These are phyloP conservation scores for Suillus tomentosus DNA, from an alignment of 768 basidiomycete genomes.

Conservation along the genomic window DNA sequence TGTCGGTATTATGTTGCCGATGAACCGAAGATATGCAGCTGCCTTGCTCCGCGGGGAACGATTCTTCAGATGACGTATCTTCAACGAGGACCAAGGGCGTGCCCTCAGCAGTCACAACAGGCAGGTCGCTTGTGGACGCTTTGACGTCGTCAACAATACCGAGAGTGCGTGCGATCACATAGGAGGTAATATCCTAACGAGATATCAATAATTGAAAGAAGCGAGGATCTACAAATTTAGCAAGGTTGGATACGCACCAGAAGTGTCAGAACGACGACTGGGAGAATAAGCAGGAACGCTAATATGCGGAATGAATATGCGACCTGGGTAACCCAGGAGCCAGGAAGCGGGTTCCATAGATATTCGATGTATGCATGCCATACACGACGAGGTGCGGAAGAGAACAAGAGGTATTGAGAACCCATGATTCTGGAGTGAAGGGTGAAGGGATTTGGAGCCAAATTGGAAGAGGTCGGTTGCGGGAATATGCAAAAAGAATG, in stretches of 20 bases:
- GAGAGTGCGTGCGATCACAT: conserved; percentile 80
- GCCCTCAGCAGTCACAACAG: conserved; percentile 25
- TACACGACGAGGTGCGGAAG: conserved; percentile 43
- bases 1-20: conserved; percentile 9
- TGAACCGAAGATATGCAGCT: conserved; percentile 4
- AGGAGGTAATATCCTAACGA: conserved; percentile 73
- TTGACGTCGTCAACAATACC: conserved; percentile 76
- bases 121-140: conserved; percentile 65
- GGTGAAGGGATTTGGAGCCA: conserved; percentile 13
- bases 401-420: conserved; percentile 19
- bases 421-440: not conserved
- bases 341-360: conserved; percentile 62
- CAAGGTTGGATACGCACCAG: conserved; percentile 49
- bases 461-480: conserved; percentile 8
- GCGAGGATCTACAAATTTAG: conserved; percentile 8
- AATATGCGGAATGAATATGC: conserved; percentile 68
- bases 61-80: conserved; percentile 19
- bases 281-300: conserved; percentile 50
- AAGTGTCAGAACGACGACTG: conserved; percentile 62
- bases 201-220: conserved; percentile 11
- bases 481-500: conserved; percentile 20
- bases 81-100: conserved; percentile 12
- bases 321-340: conserved; percentile 67
- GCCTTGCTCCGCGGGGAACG: conserved; percentile 18
- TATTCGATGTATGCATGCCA: conserved; percentile 65